Percentiles rank a stretch among this genome's conserved stretches.
phyloP scores from a whole-genome alignment of 73 alveolate genomes.

The Durusdinium trenchii region DNA sequence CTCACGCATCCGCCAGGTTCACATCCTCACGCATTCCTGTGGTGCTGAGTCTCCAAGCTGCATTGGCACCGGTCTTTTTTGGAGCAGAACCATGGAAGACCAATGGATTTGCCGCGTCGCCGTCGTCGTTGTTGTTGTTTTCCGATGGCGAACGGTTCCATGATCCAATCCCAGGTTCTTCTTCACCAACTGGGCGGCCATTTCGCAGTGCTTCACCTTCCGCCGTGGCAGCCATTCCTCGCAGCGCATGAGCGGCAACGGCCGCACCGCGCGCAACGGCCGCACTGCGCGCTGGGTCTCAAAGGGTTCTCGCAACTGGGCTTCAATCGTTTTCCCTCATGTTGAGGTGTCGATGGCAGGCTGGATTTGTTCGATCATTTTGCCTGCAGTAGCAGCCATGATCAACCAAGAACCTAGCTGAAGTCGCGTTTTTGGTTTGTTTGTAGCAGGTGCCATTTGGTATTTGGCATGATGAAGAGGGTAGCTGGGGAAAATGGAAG shows the following conservation, averaged over 20 bases:
- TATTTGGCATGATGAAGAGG: too few species aligned
- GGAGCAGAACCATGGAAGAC: neutral
- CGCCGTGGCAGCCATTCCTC: neutral
- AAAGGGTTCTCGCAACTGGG: neutral
- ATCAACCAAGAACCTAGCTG: too few species aligned
- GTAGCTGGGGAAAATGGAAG: too few species aligned
- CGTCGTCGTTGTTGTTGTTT: neutral
- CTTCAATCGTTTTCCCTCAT: too few species aligned
- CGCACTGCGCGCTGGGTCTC: conserved; percentile 16
- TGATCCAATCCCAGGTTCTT: conserved; percentile 46
- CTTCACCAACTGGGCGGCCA: conserved; percentile 42
- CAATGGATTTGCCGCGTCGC: neutral
- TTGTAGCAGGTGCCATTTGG: too few species aligned
- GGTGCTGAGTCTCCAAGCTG: conserved; percentile 21
- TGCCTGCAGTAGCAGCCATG: too few species aligned
- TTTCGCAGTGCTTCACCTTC: conserved; percentile 12
- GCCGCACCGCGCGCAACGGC: neutral
- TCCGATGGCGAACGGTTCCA: too few species aligned
- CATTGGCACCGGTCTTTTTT: neutral
- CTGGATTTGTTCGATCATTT: too few species aligned
- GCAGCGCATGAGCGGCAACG: neutral
- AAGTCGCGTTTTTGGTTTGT: too few species aligned
- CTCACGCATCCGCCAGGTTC: conserved; percentile 38
- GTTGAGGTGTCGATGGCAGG: too few species aligned
- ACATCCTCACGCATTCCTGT: conserved; percentile 69